These are phyloP conservation scores for Setomelanomma holmii DNA, from an alignment of 2,329 filamentous ascomycete genomes.

Conservation along the genomic window DNA sequence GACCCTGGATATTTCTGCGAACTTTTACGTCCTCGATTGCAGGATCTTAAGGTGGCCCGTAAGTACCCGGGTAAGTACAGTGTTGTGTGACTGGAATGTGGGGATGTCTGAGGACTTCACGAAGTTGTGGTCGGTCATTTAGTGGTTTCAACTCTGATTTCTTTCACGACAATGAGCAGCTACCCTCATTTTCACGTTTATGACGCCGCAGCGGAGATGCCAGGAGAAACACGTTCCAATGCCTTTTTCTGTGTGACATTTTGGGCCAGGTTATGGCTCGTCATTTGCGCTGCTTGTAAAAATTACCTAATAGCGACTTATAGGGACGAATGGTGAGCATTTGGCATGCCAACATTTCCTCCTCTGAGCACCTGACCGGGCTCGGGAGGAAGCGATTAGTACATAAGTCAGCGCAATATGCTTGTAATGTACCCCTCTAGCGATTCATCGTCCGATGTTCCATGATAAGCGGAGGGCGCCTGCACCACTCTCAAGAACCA, in stretches of 20 bases:
- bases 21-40: slow-evolving; percentile 1
- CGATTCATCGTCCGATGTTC: slow-evolving; percentile 11
- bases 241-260: slow-evolving; percentile 36
- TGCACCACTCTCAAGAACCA: slow-evolving; percentile 7
- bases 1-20: slow-evolving; percentile 1
- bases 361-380: slow-evolving; percentile 31
- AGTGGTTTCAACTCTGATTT: not conserved
- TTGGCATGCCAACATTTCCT: slow-evolving; percentile 33
- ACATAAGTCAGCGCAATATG: slow-evolving; percentile 28
- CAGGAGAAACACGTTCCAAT: slow-evolving; percentile 39
- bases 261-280: slow-evolving; percentile 26
- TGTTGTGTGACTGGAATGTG: not conserved
- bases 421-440: slow-evolving; percentile 22
- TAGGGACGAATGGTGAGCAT: slow-evolving; percentile 42
- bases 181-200: slow-evolving; percentile 17
- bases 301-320: slow-evolving; percentile 47
- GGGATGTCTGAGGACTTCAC: not conserved
- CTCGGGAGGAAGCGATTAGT: slow-evolving; percentile 13
- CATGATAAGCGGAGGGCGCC: slow-evolving; percentile 6
- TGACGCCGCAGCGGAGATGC: slow-evolving; percentile 36
- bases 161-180: slow-evolving; percentile 8
- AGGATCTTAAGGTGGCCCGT: not conserved
- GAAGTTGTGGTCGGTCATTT: slow-evolving; percentile 1
- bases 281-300: slow-evolving; percentile 36
- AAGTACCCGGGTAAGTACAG: not conserved